Percentiles rank a stretch among this genome's conserved stretches.
Conservation (phyloP, 345 rosid species). For the Carallia brachiata region DNA sequence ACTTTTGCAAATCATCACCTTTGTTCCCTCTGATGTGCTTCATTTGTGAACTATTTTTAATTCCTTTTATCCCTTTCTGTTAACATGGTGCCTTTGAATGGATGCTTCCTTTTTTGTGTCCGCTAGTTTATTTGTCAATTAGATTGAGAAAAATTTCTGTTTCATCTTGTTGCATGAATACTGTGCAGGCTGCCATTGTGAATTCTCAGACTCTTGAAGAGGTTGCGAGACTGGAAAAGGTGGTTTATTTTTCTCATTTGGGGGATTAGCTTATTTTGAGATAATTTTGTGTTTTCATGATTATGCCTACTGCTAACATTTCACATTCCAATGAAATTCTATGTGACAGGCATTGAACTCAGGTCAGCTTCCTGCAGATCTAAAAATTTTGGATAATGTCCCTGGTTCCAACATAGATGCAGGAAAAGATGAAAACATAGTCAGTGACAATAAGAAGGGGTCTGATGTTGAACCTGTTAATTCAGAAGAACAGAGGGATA, state of each 20-base stretch:
- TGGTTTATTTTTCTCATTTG: conserved; percentile 19
- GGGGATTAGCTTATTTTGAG: conserved; percentile 2
- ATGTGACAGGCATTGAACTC: conserved; percentile 73
- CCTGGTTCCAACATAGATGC: conserved; percentile 21
- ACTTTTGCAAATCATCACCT: no score
- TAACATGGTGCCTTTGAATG: neutral
- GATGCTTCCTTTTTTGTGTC: neutral
- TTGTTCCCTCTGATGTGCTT: no score
- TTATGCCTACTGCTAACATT: conserved; percentile 24
- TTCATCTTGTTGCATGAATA: conserved; percentile 19
- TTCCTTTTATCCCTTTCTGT: no score
- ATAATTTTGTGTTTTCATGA: neutral
- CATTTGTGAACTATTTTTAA: no score
- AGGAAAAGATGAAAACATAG: conserved; percentile 47
- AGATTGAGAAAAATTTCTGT: neutral
- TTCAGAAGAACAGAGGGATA: conserved; percentile 35
- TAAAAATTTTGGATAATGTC: conserved; percentile 48
- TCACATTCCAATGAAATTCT: conserved; percentile 19
- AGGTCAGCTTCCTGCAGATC: conserved; percentile 90
- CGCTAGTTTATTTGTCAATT: neutral
- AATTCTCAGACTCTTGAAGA: conserved; percentile 99
- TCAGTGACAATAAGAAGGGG: conserved; percentile 25
- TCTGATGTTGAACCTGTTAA: conserved; percentile 27
- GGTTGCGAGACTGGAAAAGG: conserved; percentile 98
- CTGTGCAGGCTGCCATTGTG: conserved; percentile 92